A percentile compares a stretch with the other conserved stretches of the same genome.
Evolutionary conservation across 495 filamentous ascomycete species (phyloP).

Genomic region (Xylaria nigripes): DNA sequence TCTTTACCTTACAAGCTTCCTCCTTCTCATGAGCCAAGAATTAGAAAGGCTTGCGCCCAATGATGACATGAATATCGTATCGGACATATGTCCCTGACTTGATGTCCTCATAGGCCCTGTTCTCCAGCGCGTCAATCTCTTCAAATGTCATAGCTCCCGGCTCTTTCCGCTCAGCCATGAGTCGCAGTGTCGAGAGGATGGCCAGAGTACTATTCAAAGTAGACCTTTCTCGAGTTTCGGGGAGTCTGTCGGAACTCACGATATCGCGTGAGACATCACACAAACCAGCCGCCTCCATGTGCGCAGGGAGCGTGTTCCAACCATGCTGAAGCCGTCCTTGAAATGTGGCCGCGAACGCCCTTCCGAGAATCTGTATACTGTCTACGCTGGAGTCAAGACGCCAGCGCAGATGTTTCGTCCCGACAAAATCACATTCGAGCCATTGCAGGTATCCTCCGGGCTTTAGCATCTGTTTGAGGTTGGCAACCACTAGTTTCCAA

Average conservation of each 20-base stretch:
- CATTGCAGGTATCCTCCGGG: constrained; percentile 10
- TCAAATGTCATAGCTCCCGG: background rate
- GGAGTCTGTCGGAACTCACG: background rate
- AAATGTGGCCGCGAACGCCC: background rate
- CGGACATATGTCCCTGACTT: constrained; percentile 4
- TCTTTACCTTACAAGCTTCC: no score
- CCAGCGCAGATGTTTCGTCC: background rate
- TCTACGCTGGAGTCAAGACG: background rate
- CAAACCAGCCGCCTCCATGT: constrained; percentile 3
- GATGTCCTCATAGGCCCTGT: constrained; percentile 1
- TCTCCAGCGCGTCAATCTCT: background rate
- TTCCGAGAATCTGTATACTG: background rate
- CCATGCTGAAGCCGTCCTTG: background rate
- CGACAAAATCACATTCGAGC: constrained; percentile 7
- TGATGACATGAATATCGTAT: constrained; percentile 7
- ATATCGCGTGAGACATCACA: background rate
- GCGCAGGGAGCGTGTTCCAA: constrained; percentile 3
- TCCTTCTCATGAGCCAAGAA: no score
- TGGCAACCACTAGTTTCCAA: constrained; percentile 18
- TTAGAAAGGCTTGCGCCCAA: background rate
- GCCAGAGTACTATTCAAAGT: background rate
- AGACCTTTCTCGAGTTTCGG: background rate
- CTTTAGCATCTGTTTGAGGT: constrained; percentile 11
- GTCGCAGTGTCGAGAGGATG: background rate
- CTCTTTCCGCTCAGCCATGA: background rate